phyloP scores from a whole-genome alignment of 768 basidiomycete genomes.

The Phaeotremella fagi region DNA sequence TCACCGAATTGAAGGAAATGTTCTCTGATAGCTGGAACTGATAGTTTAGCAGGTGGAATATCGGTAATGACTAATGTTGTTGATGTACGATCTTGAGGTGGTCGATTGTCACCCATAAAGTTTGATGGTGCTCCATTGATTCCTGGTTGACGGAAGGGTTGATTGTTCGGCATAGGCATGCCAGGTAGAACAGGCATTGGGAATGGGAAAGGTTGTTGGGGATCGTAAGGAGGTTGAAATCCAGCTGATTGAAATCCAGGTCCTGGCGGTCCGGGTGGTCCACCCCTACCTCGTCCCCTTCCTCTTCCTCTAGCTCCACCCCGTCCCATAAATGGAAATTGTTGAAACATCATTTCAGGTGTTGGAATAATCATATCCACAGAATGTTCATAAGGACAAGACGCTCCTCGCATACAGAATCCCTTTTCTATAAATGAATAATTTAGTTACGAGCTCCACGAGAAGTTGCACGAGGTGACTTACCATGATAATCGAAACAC shows the following conservation, averaged over 20 bases:
- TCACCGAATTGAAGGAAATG: conserved; percentile 92
- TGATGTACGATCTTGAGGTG: conserved; percentile 33
- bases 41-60: conserved; percentile 78
- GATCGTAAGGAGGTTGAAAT: not conserved
- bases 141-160: not conserved
- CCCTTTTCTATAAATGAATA: conserved; percentile 63
- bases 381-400: conserved; percentile 89
- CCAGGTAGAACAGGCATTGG: conserved; percentile 19
- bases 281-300: conserved; percentile 17
- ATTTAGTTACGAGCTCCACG: too few relatives aligned
- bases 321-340: conserved; percentile 16
- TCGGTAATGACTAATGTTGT: conserved; percentile 76
- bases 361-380: conserved; percentile 65
- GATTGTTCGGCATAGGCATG: conserved; percentile 50
- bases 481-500: conserved; percentile 91
- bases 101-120: conserved; percentile 36
- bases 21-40: conserved; percentile 68
- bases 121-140: conserved; percentile 58
- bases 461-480: too few relatives aligned
- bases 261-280: conserved; percentile 2
- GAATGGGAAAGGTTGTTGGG: not conserved
- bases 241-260: not conserved
- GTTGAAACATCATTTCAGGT: conserved; percentile 50
- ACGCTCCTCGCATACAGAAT: conserved; percentile 79
- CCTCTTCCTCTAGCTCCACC: conserved; percentile 22